Evolutionary conservation across 1,284 basidiomycete genomes (phyloP), one percentile per base, ranked within the genome.

Genomic region (Rhodofomes roseus): DNA sequence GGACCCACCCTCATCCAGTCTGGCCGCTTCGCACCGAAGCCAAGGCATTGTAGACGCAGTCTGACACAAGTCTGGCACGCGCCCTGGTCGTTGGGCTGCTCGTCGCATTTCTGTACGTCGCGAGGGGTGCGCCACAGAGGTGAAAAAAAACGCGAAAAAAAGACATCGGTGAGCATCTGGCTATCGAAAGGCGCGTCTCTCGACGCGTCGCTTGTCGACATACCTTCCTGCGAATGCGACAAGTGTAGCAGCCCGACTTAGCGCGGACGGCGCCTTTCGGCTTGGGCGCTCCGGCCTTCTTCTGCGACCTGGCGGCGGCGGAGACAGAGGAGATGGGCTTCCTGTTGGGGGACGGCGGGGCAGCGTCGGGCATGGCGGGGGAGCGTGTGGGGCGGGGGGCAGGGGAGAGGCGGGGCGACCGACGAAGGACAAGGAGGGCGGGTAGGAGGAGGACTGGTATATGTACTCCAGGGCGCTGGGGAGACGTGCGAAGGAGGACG

Each of bases 211-310:
- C 43, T 60, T 40, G 39, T 61, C 16, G 51, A 73, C 74, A 59
- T 57, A 90, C 90, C 86, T 92, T 92, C 69, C 90, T 79, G 66
- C 90, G 83, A 55, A 92, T 90, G 68, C 90, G 82, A 78, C 90
- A 92, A 60, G 90, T 92, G 77, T 91, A 92, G 72, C 90, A 92
- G 66, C 90, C 90, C 62, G 87, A 87, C 81, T 92, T 92, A 60
- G 89, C 89, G 71, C 90, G 86, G 52, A 87, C 81, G 56, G 87
- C 85, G 73, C 87, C 87, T 79, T 90, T 92, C 64, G 83, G 79
- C 72, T 90, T 90, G 64, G 86, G 80, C 71, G 82, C 77, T 69
- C 82, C 82, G 71, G 76, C 66, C 65, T 77, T 76, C 74, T 79
- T 80, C 70, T 77, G 65, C 60, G 67, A 64, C 65, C 68, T 66